These are phyloP conservation scores for Exserohilum rostratum DNA, from an alignment of 2,329 filamentous ascomycete species.

Conservation along the genomic window DNA sequence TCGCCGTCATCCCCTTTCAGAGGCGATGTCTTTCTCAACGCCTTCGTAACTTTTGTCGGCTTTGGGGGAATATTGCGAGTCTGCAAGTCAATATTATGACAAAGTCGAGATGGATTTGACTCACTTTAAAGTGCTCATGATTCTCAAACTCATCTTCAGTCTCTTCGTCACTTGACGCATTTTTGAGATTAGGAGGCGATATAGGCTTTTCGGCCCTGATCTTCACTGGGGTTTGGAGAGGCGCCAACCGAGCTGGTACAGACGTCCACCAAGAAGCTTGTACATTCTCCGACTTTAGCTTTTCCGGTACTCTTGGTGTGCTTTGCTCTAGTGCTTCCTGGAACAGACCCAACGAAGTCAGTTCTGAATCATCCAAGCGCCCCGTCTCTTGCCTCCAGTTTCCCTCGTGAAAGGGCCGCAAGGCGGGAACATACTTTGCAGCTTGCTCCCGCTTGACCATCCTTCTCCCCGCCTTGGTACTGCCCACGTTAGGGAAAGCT, in stretches of 20 bases:
- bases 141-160: slow-evolving; percentile 47
- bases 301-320: slow-evolving; percentile 31
- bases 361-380: slow-evolving; percentile 26
- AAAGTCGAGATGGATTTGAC: not conserved
- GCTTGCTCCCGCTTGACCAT: slow-evolving; percentile 57
- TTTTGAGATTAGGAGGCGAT: slow-evolving; percentile 4
- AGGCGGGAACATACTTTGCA: slow-evolving; percentile 60
- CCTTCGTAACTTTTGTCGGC: not conserved
- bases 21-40: not conserved
- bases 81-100: slow-evolving; percentile 12
- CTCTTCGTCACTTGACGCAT: slow-evolving; percentile 33
- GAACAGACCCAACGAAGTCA: slow-evolving; percentile 42
- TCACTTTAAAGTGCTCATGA: slow-evolving; percentile 41
- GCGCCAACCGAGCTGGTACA: slow-evolving; percentile 18
- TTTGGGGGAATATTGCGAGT: slow-evolving; percentile 14
- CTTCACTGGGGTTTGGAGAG: slow-evolving; percentile 15
- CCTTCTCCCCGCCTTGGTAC: slow-evolving; percentile 53
- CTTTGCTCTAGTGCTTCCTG: slow-evolving; percentile 42
- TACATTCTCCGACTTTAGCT: slow-evolving; percentile 25
- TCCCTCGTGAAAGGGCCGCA: slow-evolving; percentile 59
- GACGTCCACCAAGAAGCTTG: slow-evolving; percentile 31
- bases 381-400: slow-evolving; percentile 50
- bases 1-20: not conserved
- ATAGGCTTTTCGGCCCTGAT: slow-evolving; percentile 14
- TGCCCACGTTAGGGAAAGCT: slow-evolving; percentile 62